phyloP scores from a whole-genome alignment of 2,329 filamentous ascomycete genomes.

The Neofusicoccum sp. region DNA sequence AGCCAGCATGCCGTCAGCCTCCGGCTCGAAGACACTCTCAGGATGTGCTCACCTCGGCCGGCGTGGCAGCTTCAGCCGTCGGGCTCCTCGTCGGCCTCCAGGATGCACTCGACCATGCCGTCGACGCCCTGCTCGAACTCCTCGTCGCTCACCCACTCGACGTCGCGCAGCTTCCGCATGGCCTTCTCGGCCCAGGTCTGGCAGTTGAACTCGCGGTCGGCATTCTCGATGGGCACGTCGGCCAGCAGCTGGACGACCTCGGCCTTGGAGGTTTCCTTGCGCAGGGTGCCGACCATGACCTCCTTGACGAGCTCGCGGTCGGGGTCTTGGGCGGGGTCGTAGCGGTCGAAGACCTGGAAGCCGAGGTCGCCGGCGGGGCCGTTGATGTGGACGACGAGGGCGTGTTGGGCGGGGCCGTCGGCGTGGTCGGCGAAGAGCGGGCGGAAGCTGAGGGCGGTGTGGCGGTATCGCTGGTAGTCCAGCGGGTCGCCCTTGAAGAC shows the following conservation, averaged over 20 bases:
- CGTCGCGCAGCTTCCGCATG: background rate
- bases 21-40: background rate
- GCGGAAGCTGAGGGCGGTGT: constrained; percentile 14
- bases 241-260: constrained; percentile 4
- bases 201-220: constrained; percentile 15
- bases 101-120: constrained; percentile 6
- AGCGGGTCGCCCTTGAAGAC: constrained; percentile 14
- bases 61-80: background rate
- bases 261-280: constrained; percentile 3
- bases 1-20: no score
- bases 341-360: constrained; percentile 2
- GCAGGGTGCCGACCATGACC: constrained; percentile 10
- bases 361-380: constrained; percentile 3
- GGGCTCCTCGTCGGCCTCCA: constrained; percentile 14
- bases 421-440: background rate
- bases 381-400: constrained; percentile 9
- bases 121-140: constrained; percentile 14
- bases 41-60: background rate
- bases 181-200: constrained; percentile 13
- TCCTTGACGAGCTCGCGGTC: background rate
- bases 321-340: constrained; percentile 7
- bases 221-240: constrained; percentile 1
- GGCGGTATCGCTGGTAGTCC: constrained; percentile 13
- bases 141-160: constrained; percentile 6
- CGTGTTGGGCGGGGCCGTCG: background rate